phyloP scores from a whole-genome alignment of 2,329 filamentous ascomycete species.

The Neurospora crassa region DNA sequence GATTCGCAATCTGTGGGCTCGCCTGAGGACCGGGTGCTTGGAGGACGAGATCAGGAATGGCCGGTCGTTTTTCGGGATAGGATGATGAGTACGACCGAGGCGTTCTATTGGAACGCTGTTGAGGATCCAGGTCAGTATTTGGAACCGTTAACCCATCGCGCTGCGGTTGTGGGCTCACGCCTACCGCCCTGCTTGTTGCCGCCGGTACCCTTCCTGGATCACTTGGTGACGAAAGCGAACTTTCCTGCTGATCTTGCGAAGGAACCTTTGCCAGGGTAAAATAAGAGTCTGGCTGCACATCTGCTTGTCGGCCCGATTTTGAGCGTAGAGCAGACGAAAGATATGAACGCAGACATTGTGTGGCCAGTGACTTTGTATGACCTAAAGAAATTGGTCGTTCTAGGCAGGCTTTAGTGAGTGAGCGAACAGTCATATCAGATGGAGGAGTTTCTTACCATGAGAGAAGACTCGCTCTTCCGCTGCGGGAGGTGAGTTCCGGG shows the following conservation, averaged over 20 bases:
- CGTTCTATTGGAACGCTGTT: slow-evolving; percentile 17
- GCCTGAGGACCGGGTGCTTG: slow-evolving; percentile 7
- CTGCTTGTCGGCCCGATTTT: background rate
- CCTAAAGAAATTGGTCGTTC: slow-evolving; percentile 43
- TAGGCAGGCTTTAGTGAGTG: slow-evolving; percentile 1
- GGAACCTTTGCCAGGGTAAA: background rate
- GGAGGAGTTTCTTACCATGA: slow-evolving; percentile 1
- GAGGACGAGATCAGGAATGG: slow-evolving; percentile 4
- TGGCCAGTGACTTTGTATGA: slow-evolving; percentile 43
- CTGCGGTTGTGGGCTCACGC: background rate
- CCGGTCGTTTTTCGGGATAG: slow-evolving; percentile 28
- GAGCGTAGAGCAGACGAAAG: slow-evolving; percentile 22
- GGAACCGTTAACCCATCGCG: background rate
- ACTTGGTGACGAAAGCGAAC: background rate
- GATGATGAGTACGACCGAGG: slow-evolving; percentile 36
- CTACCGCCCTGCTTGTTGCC: background rate
- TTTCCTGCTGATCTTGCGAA: background rate
- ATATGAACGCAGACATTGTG: slow-evolving; percentile 30
- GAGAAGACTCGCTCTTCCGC: slow-evolving; percentile 7
- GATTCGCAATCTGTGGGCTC: slow-evolving; percentile 9
- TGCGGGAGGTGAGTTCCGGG: slow-evolving; percentile 3
- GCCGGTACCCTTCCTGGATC: background rate
- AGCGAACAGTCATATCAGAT: background rate
- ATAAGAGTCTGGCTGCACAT: background rate
- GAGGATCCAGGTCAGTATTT: slow-evolving; percentile 17